phyloP scores from a whole-genome alignment of 1,139 yeast genomes.

The Sugiyamaella grinbergsii region DNA sequence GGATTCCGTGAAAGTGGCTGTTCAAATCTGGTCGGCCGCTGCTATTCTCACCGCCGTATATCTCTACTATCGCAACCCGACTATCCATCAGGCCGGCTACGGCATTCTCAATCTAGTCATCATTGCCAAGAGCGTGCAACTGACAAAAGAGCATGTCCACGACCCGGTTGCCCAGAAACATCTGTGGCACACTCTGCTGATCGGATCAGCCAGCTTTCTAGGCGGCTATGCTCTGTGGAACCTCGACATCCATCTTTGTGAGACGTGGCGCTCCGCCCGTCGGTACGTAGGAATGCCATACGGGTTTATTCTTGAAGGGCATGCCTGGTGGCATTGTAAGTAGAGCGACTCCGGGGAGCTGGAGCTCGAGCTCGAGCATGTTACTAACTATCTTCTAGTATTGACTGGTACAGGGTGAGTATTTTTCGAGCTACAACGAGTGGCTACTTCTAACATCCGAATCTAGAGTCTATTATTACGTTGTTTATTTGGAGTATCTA shows the following conservation, averaged over 20 bases:
- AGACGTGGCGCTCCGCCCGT: slow-evolving; percentile 61
- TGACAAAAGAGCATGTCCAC: slow-evolving; percentile 55
- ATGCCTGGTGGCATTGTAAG: slow-evolving; percentile 92
- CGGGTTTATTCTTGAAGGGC: slow-evolving; percentile 87
- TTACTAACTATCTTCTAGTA: slow-evolving; percentile 35
- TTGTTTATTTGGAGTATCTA: slow-evolving; percentile 64
- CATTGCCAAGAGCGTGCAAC: slow-evolving; percentile 55
- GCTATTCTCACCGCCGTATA: slow-evolving; percentile 63
- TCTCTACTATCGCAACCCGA: slow-evolving; percentile 72
- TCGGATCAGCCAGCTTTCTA: slow-evolving; percentile 66
- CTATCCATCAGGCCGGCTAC: slow-evolving; percentile 82
- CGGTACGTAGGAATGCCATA: slow-evolving; percentile 80
- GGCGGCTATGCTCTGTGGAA: slow-evolving; percentile 83
- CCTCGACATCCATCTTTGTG: slow-evolving; percentile 79
- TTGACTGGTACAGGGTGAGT: slow-evolving; percentile 69
- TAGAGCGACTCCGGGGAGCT: slow-evolving; percentile 15
- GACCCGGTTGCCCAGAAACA: slow-evolving; percentile 51
- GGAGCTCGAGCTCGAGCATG: slow-evolving; percentile 2
- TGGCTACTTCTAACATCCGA: slow-evolving; percentile 14
- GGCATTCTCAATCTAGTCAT: slow-evolving; percentile 65
- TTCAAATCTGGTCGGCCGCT: slow-evolving; percentile 47
- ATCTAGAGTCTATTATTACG: slow-evolving; percentile 59
- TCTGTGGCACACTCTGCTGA: slow-evolving; percentile 55
- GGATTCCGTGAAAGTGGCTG: slow-evolving; percentile 43
- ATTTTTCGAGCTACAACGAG: background rate